phyloP scores from a whole-genome alignment of 1,139 yeast species.

The Arxiozyma slooffiae region DNA sequence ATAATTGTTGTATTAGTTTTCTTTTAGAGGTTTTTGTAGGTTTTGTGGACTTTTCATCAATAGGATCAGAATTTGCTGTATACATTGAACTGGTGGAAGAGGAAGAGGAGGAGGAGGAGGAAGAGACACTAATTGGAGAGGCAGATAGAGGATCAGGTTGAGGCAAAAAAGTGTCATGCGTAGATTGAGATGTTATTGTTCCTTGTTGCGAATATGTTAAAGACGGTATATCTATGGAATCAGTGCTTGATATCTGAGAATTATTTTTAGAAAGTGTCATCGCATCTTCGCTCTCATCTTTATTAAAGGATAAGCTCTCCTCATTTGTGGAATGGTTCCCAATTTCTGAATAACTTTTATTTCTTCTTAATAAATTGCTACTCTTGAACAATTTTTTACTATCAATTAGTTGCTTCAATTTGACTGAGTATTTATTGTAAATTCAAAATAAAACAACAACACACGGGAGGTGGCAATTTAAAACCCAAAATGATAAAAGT shows the following conservation, averaged over 20 bases:
- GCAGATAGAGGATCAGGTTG: not conserved
- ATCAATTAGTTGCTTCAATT: constrained; percentile 2
- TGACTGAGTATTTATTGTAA: not conserved
- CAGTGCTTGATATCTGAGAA: not conserved
- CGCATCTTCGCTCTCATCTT: not conserved
- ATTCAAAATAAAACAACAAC: not conserved
- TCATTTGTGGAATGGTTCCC: not conserved
- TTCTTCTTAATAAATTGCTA: not conserved
- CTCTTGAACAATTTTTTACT: not conserved
- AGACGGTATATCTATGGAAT: not conserved
- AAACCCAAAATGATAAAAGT: too few species aligned
- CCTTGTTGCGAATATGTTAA: not conserved
- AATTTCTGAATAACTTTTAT: not conserved
- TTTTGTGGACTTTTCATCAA: not conserved
- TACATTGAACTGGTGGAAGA: not conserved
- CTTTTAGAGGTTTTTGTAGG: not conserved
- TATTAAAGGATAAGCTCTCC: not conserved
- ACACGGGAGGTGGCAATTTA: not conserved
- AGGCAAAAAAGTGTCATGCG: not conserved
- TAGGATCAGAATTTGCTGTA: not conserved
- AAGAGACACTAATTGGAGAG: not conserved
- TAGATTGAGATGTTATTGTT: not conserved
- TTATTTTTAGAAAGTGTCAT: not conserved
- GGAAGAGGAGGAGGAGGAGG: too few species aligned
- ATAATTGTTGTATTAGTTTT: not conserved